Percentiles rank a stretch among this genome's conserved stretches.
Evolutionary conservation across 2,329 filamentous ascomycete species (phyloP).

Genomic region (Remersonia thermophila): DNA sequence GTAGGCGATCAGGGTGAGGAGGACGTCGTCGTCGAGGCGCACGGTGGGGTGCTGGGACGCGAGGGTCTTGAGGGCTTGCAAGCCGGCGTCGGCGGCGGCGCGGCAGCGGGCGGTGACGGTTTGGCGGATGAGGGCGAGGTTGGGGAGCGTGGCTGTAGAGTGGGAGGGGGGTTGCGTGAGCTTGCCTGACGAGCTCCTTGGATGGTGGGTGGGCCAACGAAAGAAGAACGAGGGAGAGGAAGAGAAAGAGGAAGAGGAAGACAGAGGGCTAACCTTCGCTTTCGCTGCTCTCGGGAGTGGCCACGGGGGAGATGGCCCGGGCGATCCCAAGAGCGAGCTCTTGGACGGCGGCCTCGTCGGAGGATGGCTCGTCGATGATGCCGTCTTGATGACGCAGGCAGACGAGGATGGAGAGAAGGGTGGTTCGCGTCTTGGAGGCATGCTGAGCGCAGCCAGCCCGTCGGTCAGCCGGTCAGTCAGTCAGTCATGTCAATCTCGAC

Average conservation of each 20-base stretch:
- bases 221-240: too few species aligned
- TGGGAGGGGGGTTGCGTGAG: too few species aligned
- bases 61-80: conserved; percentile 12
- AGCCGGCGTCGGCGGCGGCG: conserved; percentile 8
- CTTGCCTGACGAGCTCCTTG: too few species aligned
- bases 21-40: conserved; percentile 14
- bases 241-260: too few species aligned
- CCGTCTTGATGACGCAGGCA: conserved; percentile 5
- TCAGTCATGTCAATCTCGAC: too few species aligned
- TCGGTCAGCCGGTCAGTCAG: too few species aligned
- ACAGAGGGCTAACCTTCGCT: too few species aligned
- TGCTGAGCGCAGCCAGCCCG: neutral
- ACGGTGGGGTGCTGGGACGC: neutral
- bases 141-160: too few species aligned
- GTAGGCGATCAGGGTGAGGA: conserved; percentile 25
- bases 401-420: conserved; percentile 7
- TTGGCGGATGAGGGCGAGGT: too few species aligned
- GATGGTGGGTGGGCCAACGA: too few species aligned
- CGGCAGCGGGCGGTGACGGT: conserved; percentile 5
- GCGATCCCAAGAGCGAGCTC: conserved; percentile 4
- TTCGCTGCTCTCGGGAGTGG: too few species aligned
- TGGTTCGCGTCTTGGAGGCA: neutral
- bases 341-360: conserved; percentile 1
- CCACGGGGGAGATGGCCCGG: conserved; percentile 6
- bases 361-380: neutral